Conservation (phyloP, 768 basidiomycete genomes). For the Termitomyces sp. region DNA sequence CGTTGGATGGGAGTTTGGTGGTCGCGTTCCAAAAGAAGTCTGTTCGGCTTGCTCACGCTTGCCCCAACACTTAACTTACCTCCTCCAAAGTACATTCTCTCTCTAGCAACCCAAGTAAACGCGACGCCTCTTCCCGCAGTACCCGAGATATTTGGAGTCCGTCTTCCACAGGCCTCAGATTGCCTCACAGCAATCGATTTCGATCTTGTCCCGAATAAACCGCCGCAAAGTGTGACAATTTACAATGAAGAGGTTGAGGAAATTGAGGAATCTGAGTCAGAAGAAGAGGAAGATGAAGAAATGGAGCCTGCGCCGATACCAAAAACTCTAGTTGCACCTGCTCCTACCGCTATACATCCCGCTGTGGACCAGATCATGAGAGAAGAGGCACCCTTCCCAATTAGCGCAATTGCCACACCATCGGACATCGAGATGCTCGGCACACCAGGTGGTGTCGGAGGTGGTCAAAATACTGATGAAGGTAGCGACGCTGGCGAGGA, state of each 20-base stretch:
- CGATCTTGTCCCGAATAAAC: constrained; percentile 80
- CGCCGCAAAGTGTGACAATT: constrained; percentile 69
- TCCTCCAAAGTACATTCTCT: constrained; percentile 57
- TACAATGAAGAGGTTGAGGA: constrained; percentile 84
- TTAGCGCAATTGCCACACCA: constrained; percentile 57
- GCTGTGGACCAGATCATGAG: constrained; percentile 31
- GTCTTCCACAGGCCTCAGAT: constrained; percentile 66
- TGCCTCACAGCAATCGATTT: constrained; percentile 80
- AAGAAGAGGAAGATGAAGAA: constrained; percentile 62
- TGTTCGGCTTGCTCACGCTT: constrained; percentile 12
- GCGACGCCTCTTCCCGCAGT: constrained; percentile 74
- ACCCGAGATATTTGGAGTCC: constrained; percentile 85
- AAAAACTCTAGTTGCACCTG: constrained; percentile 19
- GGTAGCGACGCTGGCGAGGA: constrained; percentile 73
- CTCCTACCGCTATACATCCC: constrained; percentile 20
- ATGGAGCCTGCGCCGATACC: constrained; percentile 66
- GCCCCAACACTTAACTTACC: background rate
- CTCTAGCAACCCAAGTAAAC: constrained; percentile 81
- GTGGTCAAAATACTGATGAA: constrained; percentile 40
- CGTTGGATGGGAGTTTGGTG: constrained; percentile 91
- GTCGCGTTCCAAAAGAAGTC: constrained; percentile 86
- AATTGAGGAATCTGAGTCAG: constrained; percentile 69
- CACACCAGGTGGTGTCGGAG: constrained; percentile 32
- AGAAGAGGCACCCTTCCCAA: constrained; percentile 52
- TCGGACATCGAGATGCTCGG: constrained; percentile 67